Percentiles rank a stretch among this genome's conserved stretches.
phyloP scores from a whole-genome alignment of 1,139 yeast species.

The Keqinozyma sinolaborantium region DNA sequence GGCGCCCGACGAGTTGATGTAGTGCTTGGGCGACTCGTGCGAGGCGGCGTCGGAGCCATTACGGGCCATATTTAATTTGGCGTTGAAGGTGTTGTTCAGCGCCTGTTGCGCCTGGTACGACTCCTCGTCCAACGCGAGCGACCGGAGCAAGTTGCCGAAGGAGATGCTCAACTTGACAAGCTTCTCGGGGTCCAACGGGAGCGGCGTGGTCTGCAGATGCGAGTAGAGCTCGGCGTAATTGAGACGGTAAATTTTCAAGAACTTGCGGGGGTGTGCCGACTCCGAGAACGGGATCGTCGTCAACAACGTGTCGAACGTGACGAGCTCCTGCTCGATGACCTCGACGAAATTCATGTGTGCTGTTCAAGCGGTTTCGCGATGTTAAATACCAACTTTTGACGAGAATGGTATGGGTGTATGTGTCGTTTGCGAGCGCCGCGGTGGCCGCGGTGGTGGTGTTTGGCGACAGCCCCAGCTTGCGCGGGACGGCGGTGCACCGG shows the following conservation, averaged over 20 bases:
- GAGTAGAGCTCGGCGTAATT: constrained; percentile 23
- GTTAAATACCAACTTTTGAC: neutral
- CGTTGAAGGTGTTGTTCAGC: constrained; percentile 12
- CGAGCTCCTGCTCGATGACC: constrained; percentile 23
- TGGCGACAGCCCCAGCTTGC: constrained; percentile 52
- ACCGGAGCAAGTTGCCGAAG: constrained; percentile 38
- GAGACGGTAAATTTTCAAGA: constrained; percentile 32
- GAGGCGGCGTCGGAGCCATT: constrained; percentile 4
- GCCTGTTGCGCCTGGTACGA: constrained; percentile 20
- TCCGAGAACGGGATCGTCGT: constrained; percentile 33
- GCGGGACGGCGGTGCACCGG: constrained; percentile 29
- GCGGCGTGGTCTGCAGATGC: constrained; percentile 17
- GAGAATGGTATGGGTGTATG: neutral
- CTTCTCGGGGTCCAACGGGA: constrained; percentile 37
- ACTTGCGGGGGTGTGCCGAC: constrained; percentile 13
- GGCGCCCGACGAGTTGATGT: constrained; percentile 8
- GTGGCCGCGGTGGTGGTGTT: constrained; percentile 27
- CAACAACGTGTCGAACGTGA: constrained; percentile 25
- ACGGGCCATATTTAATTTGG: constrained; percentile 3
- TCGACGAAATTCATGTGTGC: constrained; percentile 11
- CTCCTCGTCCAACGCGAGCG: constrained; percentile 36
- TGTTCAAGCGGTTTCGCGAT: too few species aligned
- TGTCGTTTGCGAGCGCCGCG: neutral
- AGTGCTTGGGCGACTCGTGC: constrained; percentile 12
- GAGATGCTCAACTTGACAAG: constrained; percentile 42